Base-by-base conservation (phyloP, 2,329 filamentous ascomycete species). In the Talaromyces amestolkiae region DNA sequence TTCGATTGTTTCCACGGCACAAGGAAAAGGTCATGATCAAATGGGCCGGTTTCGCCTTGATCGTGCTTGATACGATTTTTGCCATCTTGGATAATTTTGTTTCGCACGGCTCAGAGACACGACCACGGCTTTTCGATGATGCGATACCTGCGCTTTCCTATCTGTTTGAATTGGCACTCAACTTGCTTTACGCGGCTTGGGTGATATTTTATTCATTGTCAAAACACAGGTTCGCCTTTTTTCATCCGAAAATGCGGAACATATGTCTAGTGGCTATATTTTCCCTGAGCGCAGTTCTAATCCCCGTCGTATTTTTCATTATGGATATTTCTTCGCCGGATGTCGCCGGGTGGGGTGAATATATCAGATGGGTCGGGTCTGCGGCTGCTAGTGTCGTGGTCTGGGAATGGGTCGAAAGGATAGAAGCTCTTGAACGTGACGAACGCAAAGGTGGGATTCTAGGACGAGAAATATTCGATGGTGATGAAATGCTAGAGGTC, bases 21-120 rank as follows among this genome's bases (percentile, higher is more conserved):
- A 91, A 96, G 73, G 95, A 99, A 79, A 98, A 98, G 80, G 89
- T 98, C 61, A 91, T 98, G 70, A 99, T 99, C 80, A 98, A 98
- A 80, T 99, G 94, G 94, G 92, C 94, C 17, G 95, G 94, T 1
- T 97, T 98, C 75, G 93, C 91, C 3, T 86, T 99, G 65, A 97
- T 99, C 73, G 87, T 92, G 0, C 85, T 97, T 66, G 94, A 98
- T 75, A 89, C 94, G 51, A 87, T 93, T 11, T 99, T 99, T 77
- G 93, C 91, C 73, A 92, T 91, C 58, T 85, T 98, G 66, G 96
- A 97, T 81, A 95, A 91, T 72, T 98, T 98, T 73, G 77, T 86
- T 61, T 84, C 85, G 35, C 81, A 85, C 61, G 72, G 70, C 6
- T 73, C 73, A 17, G 73, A 72, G 9, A 77, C 76, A 15, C 85